Evolutionary conservation across 2,329 filamentous ascomycete species (phyloP), one percentile per base, ranked within the genome.

Genomic region (Pestalotiopsis sp.): DNA sequence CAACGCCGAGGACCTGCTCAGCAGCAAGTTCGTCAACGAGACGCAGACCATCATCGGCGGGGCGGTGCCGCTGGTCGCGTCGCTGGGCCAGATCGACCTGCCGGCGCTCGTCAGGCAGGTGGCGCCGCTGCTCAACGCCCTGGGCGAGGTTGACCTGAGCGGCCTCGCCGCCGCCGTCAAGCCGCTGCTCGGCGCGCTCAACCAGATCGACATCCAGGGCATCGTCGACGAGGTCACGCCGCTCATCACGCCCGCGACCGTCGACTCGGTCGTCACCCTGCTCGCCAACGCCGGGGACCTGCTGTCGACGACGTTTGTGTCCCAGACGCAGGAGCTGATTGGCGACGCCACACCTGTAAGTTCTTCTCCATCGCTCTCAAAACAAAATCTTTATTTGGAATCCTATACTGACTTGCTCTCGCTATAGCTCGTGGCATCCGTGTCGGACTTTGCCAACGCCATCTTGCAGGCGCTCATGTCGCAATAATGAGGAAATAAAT

Each of bases 251-350:
- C 81, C 81, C 4, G 70, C 74, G 17, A 79, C 76, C 2, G 74
- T 83, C 38, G 79, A 79, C 72, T 77, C 77, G 36, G 72, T 84
- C 17, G 66, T 82, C 20, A 73, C 59, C 3, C 74, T 84, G 4
- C 70, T 84, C 4, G 75, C 73, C 31, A 83, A 84, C 39, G 82
- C 82, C 0, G 78, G 81, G 66, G 69, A 73, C 27, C 72, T 84
- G 14, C 71, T 84, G 6, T 80, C 77, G 4, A 71, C 77, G 36
- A 75, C 77, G 1, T 84, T 84, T 70, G 80, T 84, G 6, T 75
- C 77, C 23, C 80, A 84, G 70, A 82, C 82, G 49, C 77, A 77
- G 2, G 82, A 84, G 67, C 73, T 84, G 41, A 84, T 83, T 72
- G 80, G 77, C 31, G 80, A 83, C 68, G 81, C 81, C 3, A 82